Base-by-base conservation (phyloP, 257 asterid species). In the Fraxinus anomala region DNA sequence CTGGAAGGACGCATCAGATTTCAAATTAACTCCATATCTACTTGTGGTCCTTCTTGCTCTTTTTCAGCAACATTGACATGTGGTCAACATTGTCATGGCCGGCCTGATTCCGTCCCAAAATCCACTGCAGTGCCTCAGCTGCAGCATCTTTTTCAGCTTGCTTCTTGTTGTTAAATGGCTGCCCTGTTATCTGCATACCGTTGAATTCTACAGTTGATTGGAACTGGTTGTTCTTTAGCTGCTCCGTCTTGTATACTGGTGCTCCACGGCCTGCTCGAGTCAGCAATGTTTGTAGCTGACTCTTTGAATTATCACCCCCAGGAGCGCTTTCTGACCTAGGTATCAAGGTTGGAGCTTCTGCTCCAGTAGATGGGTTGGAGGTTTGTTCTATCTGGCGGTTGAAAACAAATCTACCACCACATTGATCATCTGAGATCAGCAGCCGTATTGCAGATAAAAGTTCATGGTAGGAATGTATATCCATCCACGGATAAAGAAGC, bases 101-200 rank as follows among this genome's bases (percentile, higher is more conserved):
- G 2, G 37, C 83, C 67, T 79, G 84, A 49, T 88, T 80, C 69
- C 88, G 88, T 61, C 94, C 94, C 9, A 93, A 81, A 81, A 96
- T 88, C 95, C 92, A 92, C 19, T 86, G 94, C 75, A 96, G 89
- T 72, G 99, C 98, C 84, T 88, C 96, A 36, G 97, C 93, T 66
- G 98, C 99, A 14, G 95, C 98, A 49, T 87, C 92, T 83, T 96
- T 96, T 82, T 96, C 98, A 9, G 99, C 97, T 75, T 89, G 97
- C 83, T 96, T 96, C 89, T 96, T 96, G 84, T 88, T 96, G 86
- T 87, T 85, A 86, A 89, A 90, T 40, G 97, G 94, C 78, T 86
- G 89, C 49, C 99, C 98, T 86, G 80, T 78, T 75, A 93, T 83
- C 86, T 88, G 89, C 87, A 85, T 75, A 5, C 95, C 96, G 8